Evolutionary conservation across 2,329 filamentous ascomycete genomes (phyloP).

Genomic region (Alternaria gansuensis): DNA sequence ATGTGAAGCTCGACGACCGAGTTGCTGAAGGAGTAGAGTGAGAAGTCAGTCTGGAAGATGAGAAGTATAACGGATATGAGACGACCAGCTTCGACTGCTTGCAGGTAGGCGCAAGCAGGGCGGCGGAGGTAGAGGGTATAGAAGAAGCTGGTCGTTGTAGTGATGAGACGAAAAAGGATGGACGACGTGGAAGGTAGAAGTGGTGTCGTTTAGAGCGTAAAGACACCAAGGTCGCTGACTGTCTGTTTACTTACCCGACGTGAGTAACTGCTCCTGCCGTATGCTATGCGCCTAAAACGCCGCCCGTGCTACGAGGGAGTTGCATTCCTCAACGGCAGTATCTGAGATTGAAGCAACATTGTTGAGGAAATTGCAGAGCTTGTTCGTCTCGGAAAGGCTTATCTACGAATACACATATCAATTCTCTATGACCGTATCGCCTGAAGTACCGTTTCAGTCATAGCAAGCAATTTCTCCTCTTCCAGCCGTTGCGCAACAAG

Average conservation of each 20-base stretch:
- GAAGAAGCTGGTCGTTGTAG: constrained; percentile 28
- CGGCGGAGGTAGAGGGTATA: neutral
- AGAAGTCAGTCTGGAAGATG: neutral
- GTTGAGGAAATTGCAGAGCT: neutral
- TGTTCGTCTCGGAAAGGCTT: neutral
- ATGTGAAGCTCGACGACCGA: neutral
- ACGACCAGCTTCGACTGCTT: constrained; percentile 26
- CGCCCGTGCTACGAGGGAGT: neutral
- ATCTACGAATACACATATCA: neutral
- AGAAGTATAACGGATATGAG: constrained; percentile 7
- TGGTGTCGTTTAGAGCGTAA: constrained; percentile 5
- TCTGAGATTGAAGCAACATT: neutral
- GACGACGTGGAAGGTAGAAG: constrained; percentile 18
- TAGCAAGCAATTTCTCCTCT: constrained; percentile 56
- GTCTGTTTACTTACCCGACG: constrained; percentile 5
- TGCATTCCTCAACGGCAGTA: neutral
- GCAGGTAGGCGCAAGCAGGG: constrained; percentile 7
- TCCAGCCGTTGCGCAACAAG: constrained; percentile 54
- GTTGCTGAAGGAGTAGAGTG: neutral
- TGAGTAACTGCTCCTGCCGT: constrained; percentile 11
- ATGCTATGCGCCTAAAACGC: neutral
- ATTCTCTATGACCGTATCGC: constrained; percentile 29
- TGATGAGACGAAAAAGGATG: constrained; percentile 19
- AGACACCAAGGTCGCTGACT: neutral
- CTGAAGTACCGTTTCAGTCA: constrained; percentile 50